These are phyloP conservation scores for Hymenoscyphus linearis DNA, from an alignment of 2,329 filamentous ascomycete species.

Conservation along the genomic window DNA sequence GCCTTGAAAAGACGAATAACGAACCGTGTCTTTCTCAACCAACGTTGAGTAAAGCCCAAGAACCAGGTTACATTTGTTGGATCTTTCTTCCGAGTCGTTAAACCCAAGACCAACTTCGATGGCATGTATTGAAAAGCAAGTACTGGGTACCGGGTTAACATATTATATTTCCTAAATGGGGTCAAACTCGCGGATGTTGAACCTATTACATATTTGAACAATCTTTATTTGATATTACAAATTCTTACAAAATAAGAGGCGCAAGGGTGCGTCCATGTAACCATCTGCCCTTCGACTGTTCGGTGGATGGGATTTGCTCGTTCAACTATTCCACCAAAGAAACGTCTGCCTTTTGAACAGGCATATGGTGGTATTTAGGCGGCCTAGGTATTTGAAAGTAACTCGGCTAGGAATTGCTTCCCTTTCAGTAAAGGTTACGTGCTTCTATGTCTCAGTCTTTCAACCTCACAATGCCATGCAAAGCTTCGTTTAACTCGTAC, in stretches of 20 bases:
- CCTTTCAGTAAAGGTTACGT: background rate
- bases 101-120: background rate
- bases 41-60: background rate
- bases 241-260: background rate
- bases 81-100: background rate
- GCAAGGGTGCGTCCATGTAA: background rate
- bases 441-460: background rate
- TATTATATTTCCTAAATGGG: background rate
- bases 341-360: background rate
- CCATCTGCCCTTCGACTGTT: background rate
- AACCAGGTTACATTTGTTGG: background rate
- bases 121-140: background rate
- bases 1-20: background rate
- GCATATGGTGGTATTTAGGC: background rate
- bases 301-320: too few species aligned
- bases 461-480: background rate
- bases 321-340: background rate
- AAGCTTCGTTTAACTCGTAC: background rate
- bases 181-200: background rate
- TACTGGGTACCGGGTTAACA: background rate
- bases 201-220: background rate
- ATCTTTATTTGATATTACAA: background rate
- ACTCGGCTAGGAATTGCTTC: background rate
- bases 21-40: background rate
- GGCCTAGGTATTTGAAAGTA: background rate